Base-by-base conservation (phyloP, 257 asterid genomes). In the Solanum tacnaense region DNA sequence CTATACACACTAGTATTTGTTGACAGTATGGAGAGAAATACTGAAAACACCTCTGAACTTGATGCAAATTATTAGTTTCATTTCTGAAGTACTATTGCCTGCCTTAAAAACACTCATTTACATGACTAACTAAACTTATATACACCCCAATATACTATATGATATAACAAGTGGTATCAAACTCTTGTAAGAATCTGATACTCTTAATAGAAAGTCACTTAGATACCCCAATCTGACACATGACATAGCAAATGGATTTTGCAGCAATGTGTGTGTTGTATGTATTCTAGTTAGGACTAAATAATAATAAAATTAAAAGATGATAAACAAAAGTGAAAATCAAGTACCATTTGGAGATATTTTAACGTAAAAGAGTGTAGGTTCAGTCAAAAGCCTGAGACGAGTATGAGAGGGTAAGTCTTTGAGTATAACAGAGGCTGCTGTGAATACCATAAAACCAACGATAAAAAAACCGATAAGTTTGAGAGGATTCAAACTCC, bases 371-470 rank as follows among this genome's bases (percentile, higher is more conserved):
- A 86, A 88, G 73, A 88, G 84, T 82, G 94, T 90, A 81, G 95
- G 91, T 23, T 91, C 92, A 75, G 87, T 91, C 83, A 89, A 89
- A 29, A 92, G 85, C 95, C 93, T 90, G 67, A 92, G 86, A 9
- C 71, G 83, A 15, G 72, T 84, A 89, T 93, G 91, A 32, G 91
- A 87, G 84, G 94, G 92, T 9, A 91, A 93, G 92, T 92, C 92
- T 88, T 87, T 88, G 4, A 92, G 73, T 75, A 94, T 88, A 2
- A 91, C 91, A 38, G 92, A 86, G 13, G 91, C 31, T 2, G 94
- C 94, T 41, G 96, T 93, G 85, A 93, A 89, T 29, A 90, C 92
- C 96, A 96, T 90, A 85, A 93, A 89, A 46, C 88, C 13, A 76
- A 87, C 88, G 4, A 93, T 36, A 4, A 92, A 86, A 21, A 90